Conservation (phyloP, 352 stramenopile species). For the Porosira glacialis region DNA sequence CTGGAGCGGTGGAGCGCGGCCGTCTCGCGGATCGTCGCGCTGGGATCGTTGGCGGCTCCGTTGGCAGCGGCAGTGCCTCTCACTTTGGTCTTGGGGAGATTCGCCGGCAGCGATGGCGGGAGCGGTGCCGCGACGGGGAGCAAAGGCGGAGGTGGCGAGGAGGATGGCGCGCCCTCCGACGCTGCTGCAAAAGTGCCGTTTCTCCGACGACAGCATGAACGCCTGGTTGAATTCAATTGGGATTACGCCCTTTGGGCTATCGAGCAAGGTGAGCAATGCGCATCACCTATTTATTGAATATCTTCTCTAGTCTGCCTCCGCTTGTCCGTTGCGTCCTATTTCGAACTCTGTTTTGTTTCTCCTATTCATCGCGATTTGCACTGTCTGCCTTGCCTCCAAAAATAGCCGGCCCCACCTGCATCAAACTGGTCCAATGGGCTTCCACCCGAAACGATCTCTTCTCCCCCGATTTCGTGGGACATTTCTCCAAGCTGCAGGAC, state of each 20-base stretch:
- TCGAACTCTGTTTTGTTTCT: too few species aligned
- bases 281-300: too few species aligned
- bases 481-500: constrained; percentile 79
- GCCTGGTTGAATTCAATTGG: constrained; percentile 40
- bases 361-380: too few species aligned
- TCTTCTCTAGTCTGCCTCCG: too few species aligned
- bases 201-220: constrained; percentile 42
- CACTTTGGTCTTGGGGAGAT: constrained; percentile 18
- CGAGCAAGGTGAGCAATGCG: too few species aligned
- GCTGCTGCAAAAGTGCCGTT: constrained; percentile 30
- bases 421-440: constrained; percentile 80
- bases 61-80: constrained; percentile 27
- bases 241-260: constrained; percentile 76
- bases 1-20: constrained; percentile 52
- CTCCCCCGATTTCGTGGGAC: constrained; percentile 68
- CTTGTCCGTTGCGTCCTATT: too few species aligned
- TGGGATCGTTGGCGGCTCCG: constrained; percentile 25
- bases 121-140: constrained; percentile 10
- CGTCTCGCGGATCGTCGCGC: constrained; percentile 29
- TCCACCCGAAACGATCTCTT: constrained; percentile 79
- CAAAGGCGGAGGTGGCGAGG: neutral
- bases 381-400: too few species aligned
- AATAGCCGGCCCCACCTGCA: constrained; percentile 73
- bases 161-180: neutral
- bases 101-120: constrained; percentile 3